Percentiles rank a stretch among this genome's conserved stretches.
Conservation (phyloP, 164 flowering plant genomes). For the Magnolia changhungtana region DNA sequence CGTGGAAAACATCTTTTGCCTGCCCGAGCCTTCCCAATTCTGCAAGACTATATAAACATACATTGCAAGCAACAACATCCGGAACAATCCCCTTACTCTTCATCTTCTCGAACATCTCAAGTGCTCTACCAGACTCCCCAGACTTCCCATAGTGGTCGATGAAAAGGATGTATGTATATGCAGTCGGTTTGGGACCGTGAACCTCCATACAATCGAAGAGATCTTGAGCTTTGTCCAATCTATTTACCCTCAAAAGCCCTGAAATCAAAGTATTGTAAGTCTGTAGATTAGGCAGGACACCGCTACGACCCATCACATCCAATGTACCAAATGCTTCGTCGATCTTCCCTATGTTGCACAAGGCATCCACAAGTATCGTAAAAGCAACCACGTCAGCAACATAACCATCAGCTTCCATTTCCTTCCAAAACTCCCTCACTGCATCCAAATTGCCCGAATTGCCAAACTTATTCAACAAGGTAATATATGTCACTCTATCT, state of each 20-base stretch:
- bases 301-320: constrained; percentile 58
- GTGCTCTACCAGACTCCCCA: constrained; percentile 63
- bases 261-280: constrained; percentile 75
- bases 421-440: constrained; percentile 57
- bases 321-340: constrained; percentile 64
- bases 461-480: constrained; percentile 67
- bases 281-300: constrained; percentile 66
- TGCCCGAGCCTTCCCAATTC: constrained; percentile 52
- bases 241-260: constrained; percentile 62
- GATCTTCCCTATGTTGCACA: constrained; percentile 67
- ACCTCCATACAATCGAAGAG: constrained; percentile 49
- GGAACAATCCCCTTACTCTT: constrained; percentile 73
- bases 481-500: constrained; percentile 80
- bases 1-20: constrained; percentile 60
- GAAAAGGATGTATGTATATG: constrained; percentile 69
- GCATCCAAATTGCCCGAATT: constrained; percentile 63
- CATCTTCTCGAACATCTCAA: constrained; percentile 73
- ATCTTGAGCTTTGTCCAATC: constrained; percentile 58
- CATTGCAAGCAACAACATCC: constrained; percentile 77
- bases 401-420: constrained; percentile 88
- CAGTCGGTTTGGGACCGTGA: constrained; percentile 55
- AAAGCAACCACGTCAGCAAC: constrained; percentile 75
- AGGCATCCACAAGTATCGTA: constrained; percentile 67
- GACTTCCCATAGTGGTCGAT: constrained; percentile 86
- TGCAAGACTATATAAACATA: constrained; percentile 72